Conservation (phyloP, 768 basidiomycete genomes). For the Leccinum uliginosum region DNA sequence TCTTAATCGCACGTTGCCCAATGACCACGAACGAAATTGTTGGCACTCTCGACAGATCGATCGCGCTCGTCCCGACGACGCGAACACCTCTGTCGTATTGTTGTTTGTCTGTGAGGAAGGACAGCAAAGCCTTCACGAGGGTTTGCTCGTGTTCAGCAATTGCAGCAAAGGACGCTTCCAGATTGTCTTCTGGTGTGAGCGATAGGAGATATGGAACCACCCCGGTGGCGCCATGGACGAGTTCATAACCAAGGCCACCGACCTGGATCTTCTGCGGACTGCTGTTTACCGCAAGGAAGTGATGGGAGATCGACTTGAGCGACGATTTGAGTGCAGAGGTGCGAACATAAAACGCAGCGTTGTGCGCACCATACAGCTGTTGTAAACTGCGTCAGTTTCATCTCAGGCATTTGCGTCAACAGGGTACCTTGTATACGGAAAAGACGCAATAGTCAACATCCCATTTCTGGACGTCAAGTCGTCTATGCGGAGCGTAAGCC, state of each 20-base stretch:
- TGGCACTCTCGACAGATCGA: conserved; percentile 47
- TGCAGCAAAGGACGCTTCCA: conserved; percentile 50
- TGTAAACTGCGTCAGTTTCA: not conserved
- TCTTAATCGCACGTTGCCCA: conserved; percentile 51
- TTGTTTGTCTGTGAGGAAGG: conserved; percentile 46
- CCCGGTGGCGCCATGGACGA: conserved; percentile 55
- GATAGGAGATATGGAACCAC: conserved; percentile 61
- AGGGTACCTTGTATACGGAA: conserved; percentile 68
- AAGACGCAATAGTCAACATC: conserved; percentile 72
- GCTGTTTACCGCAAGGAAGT: conserved; percentile 53
- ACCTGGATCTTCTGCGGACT: conserved; percentile 63
- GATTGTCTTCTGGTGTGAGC: conserved; percentile 44
- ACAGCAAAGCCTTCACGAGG: conserved; percentile 51
- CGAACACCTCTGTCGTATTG: conserved; percentile 57
- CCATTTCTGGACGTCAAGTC: conserved; percentile 71
- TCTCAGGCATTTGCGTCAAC: not conserved
- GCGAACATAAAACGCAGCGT: conserved; percentile 62
- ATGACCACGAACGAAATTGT: conserved; percentile 71
- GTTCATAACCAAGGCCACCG: conserved; percentile 73
- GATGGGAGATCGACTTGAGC: conserved; percentile 58
- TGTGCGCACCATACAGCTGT: conserved; percentile 74
- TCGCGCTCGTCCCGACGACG: conserved; percentile 57
- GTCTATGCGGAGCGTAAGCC: conserved; percentile 71
- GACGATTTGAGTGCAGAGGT: conserved; percentile 43
- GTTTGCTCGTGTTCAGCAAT: conserved; percentile 60